A percentile compares a stretch with the other conserved stretches of the same genome.
Conservation (phyloP, 805 yeast genomes). For the Cyberlindnera mrakii region DNA sequence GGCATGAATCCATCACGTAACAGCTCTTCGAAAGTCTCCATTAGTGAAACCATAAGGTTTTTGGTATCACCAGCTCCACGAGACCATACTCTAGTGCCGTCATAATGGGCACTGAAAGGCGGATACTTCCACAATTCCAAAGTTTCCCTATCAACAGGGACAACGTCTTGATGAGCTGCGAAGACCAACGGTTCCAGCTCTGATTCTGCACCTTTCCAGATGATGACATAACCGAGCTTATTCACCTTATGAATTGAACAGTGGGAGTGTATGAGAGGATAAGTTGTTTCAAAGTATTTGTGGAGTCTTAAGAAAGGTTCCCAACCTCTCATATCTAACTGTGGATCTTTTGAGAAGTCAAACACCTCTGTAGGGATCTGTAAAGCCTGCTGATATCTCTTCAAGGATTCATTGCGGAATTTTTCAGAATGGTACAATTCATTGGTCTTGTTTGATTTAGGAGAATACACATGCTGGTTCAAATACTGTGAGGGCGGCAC, state of each 20-base stretch:
- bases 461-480: background rate
- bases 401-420: constrained; percentile 36
- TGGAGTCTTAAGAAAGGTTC: constrained; percentile 35
- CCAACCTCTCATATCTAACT: constrained; percentile 29
- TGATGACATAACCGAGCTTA: constrained; percentile 56
- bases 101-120: constrained; percentile 63
- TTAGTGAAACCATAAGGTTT: constrained; percentile 54
- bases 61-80: constrained; percentile 78
- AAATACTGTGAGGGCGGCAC: background rate
- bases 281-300: constrained; percentile 44
- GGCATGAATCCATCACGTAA: constrained; percentile 47
- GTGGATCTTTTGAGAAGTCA: constrained; percentile 40
- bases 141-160: constrained; percentile 65
- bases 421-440: constrained; percentile 1
- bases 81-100: constrained; percentile 62
- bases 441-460: background rate
- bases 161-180: constrained; percentile 82
- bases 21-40: constrained; percentile 60
- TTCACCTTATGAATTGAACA: constrained; percentile 52
- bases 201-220: constrained; percentile 53
- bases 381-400: constrained; percentile 50
- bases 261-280: constrained; percentile 46
- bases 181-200: constrained; percentile 58
- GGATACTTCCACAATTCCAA: constrained; percentile 56
- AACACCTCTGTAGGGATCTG: constrained; percentile 56